phyloP scores from a whole-genome alignment of 441 rosid species.

The Populus trichocarpa region DNA sequence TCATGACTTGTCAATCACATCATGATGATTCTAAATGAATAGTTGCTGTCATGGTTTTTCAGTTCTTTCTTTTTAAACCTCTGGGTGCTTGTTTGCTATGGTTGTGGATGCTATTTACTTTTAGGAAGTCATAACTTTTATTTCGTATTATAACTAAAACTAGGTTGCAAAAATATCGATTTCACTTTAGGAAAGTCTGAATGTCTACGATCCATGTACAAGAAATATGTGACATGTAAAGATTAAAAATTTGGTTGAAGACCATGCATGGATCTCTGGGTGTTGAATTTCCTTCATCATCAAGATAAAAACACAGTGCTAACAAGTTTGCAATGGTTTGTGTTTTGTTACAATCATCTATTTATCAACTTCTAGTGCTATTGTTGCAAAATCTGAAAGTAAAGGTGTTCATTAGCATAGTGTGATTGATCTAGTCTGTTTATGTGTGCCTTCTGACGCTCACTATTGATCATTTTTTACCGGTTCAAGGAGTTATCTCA shows the following conservation, averaged over 20 bases:
- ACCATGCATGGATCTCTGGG: not conserved
- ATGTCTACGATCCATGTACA: not conserved
- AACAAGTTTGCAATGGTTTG: not conserved
- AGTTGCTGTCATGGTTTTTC: conserved; percentile 1
- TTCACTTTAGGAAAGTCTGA: not conserved
- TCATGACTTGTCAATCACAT: conserved; percentile 4
- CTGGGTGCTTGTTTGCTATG: not conserved
- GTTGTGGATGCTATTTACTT: not conserved
- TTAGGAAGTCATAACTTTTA: not conserved
- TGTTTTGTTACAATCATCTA: not conserved
- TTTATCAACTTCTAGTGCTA: not conserved
- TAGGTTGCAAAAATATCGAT: not conserved
- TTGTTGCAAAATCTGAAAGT: not conserved
- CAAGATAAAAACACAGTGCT: not conserved
- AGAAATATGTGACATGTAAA: not conserved
- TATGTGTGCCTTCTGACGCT: conserved; percentile 7
- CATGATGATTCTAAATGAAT: not conserved
- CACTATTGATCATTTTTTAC: conserved; percentile 4
- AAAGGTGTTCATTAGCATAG: not conserved
- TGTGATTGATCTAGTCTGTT: not conserved
- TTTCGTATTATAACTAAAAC: not conserved
- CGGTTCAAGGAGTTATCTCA: conserved; percentile 36
- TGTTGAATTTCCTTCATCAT: not conserved
- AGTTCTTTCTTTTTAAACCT: not conserved
- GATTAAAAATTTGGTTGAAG: not conserved